Evolutionary conservation across 2,329 filamentous ascomycete species (phyloP), one percentile per base, ranked within the genome.

Genomic region (Pleoardoris graminearum): DNA sequence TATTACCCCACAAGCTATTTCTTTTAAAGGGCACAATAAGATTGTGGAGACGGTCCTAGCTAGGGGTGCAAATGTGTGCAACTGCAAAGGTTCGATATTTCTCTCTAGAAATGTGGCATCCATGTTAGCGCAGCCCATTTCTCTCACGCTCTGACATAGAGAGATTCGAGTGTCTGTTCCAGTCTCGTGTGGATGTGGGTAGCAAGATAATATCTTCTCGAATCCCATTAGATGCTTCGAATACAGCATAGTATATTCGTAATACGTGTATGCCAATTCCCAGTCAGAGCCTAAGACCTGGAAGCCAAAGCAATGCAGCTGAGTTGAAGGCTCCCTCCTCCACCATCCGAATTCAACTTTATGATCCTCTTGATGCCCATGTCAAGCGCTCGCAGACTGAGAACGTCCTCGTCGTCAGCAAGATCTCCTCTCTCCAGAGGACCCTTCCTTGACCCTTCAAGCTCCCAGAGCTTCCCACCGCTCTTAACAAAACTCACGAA

Each of bases 401-500:
- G 60, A 56, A 77, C 75, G 63, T 79, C 76, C 30, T 78, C 76
- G 5, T 70, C 75, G n/a, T 60, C 60, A 17, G 45, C 62, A 38
- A 78, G 58, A 44, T 27, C 41, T 7, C 76, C 76, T n/a, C 89
- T 77, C 58, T 89, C 83, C 43, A 92, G 72, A 1, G 89, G 89
- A 0, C 89, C 89, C 60, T 85, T 87, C 50, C 87, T 77, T 22
- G 79, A 71, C 0, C 90, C 90, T 75, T 93, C 89, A 62, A 93
- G 71, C 76, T 93, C 90, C 84, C 88, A 93, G 42, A 93, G 77
- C 43, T 85, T 86, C 70, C 88, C 84, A 48, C 74, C 75, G 3
- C 79, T 80, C 78, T 91, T 92, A 46, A 93, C 88, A 75, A 97
- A 97, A 66, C 89, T 91, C 46, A 97, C 91, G 72, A 94, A 97